Evolutionary conservation across 176 grass and related monocot genomes (phyloP).

Genomic region (Dendrocalamus sinicus): DNA sequence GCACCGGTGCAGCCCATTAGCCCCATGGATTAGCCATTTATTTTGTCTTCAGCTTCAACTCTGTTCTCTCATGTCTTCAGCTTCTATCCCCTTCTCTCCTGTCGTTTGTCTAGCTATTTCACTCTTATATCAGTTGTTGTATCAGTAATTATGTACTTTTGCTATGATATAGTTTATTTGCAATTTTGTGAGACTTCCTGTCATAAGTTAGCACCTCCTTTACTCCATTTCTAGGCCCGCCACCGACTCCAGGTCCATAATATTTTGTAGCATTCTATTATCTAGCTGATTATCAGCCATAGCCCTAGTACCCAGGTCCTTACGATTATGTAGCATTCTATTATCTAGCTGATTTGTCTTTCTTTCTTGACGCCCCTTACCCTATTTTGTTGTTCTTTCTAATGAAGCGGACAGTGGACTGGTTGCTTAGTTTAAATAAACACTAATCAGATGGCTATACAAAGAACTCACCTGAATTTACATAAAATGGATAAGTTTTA

Average conservation of each 20-base stretch:
- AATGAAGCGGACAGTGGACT: background rate
- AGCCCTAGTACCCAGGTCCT: background rate
- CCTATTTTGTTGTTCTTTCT: background rate
- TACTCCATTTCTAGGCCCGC: too few species aligned
- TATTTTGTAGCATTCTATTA: slow-evolving; percentile 22
- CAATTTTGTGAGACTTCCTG: too few species aligned
- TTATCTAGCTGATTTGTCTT: background rate
- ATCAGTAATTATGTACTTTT: too few species aligned
- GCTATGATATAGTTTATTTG: too few species aligned
- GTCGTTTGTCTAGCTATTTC: too few species aligned
- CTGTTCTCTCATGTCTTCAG: too few species aligned
- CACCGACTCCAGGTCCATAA: background rate
- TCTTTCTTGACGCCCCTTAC: background rate
- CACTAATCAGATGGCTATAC: slow-evolving; percentile 8
- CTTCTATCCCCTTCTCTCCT: too few species aligned
- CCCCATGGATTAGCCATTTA: too few species aligned
- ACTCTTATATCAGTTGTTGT: too few species aligned
- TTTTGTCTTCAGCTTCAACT: too few species aligned
- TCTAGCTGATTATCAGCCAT: background rate
- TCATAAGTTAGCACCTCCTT: too few species aligned
- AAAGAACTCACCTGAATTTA: slow-evolving; percentile 10
- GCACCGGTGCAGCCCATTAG: too few species aligned
- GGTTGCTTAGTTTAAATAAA: slow-evolving; percentile 12
- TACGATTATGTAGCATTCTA: slow-evolving; percentile 12
- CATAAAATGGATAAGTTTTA: background rate